Base-by-base conservation (phyloP, 2,329 filamentous ascomycete species). In the Fusarium albosuccineum region DNA sequence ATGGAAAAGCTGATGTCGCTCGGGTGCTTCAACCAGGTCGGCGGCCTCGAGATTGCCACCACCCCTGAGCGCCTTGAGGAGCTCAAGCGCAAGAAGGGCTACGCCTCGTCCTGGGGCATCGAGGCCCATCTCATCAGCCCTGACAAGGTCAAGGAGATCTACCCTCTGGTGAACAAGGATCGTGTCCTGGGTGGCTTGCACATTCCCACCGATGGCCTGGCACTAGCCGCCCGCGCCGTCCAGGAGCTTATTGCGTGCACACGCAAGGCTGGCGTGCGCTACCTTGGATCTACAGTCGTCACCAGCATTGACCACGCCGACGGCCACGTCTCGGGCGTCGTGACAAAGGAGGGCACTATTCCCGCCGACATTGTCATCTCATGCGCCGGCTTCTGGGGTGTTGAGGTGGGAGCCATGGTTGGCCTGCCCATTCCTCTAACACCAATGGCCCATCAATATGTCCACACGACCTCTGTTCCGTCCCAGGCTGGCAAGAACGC, bases 331-430 rank as follows among this genome's bases (percentile, higher is more conserved):
- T 89, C 86, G 0, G 87, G 87, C 2, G 87, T 90, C 0, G 76
- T 65, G 2, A 89, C 86, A 0, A 76, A 79, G 1, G 75, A 75
- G 5, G 83, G 83, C 22, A 82, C 72, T 1, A 80, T 89, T 17
- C 78, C 84, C 0, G 87, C 87, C 1, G 88, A 90, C 56, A 85
- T 89, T 26, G 80, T 90, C 51, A 76, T 90, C 37, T 89, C 87
- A 2, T 90, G 88, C 63, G 88, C 87, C 7, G 88, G 88, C 0
- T 88, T 90, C 74, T 90, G 88, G 88, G 88, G 88, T 10, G 88
- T 89, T 8, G 87, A 90, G 71, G 79, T 90, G 7, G 88, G 88
- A 22, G 85, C 83, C 6, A 88, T 90, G 87, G 82, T 86, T 41
- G 87, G 82, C 5, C 69, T 89, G 11, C 77, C 83, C 2, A 82